Percentiles rank a stretch among this genome's conserved stretches.
Conservation (phyloP, 2,329 filamentous ascomycete genomes). For the Coleophoma eucalyptorum region DNA sequence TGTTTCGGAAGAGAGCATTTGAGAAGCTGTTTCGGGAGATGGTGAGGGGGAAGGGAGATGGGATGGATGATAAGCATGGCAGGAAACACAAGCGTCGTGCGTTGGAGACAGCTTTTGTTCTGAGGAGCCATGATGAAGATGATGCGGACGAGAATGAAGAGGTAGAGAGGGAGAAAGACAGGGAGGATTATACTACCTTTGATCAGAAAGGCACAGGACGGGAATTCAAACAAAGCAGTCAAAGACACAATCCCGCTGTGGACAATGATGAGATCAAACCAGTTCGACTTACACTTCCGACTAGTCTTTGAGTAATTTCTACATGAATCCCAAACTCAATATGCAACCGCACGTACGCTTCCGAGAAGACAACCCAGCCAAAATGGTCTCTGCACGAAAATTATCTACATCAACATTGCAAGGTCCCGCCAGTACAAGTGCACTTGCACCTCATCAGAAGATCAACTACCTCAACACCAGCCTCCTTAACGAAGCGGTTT, state of each 20-base stretch:
- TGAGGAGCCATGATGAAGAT: too few relatives aligned
- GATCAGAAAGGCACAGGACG: conserved; percentile 33
- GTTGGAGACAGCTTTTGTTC: too few relatives aligned
- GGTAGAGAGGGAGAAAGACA: conserved; percentile 24
- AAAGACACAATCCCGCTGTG: neutral
- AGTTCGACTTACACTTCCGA: neutral
- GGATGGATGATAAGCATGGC: neutral
- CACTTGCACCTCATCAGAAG: neutral
- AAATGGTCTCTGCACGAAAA: neutral
- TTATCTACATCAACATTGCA: neutral
- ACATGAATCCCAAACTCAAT: neutral
- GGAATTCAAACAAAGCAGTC: neutral
- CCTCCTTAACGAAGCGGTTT: neutral
- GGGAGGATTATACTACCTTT: conserved; percentile 17
- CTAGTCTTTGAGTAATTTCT: neutral
- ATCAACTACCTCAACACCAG: too few relatives aligned
- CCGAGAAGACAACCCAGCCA: neutral
- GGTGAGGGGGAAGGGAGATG: conserved; percentile 33
- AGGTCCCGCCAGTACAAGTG: neutral
- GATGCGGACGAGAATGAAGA: conserved; percentile 29
- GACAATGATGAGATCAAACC: neutral
- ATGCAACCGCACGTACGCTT: neutral
- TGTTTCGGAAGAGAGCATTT: conserved; percentile 55
- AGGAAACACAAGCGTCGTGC: too few relatives aligned
- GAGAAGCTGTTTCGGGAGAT: conserved; percentile 53